These are phyloP conservation scores for Paracorniculantispora psalliotae DNA, from an alignment of 2,329 filamentous ascomycete species.

Conservation along the genomic window DNA sequence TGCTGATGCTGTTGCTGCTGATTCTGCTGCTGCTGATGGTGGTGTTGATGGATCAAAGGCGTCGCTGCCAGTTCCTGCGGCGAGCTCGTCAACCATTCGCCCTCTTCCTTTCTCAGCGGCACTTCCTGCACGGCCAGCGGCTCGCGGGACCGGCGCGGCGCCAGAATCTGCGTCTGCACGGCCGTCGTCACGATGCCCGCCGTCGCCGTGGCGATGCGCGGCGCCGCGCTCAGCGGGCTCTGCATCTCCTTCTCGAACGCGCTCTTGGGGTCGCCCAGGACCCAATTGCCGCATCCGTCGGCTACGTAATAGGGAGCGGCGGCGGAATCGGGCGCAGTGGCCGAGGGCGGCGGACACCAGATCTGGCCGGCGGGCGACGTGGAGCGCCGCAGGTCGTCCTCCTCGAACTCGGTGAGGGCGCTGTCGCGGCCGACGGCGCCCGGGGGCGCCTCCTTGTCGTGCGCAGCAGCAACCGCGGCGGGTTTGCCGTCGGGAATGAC, in stretches of 20 bases:
- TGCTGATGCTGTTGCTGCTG: not conserved
- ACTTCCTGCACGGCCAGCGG: not conserved
- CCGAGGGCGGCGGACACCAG: conserved; percentile 47
- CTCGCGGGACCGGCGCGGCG: not conserved
- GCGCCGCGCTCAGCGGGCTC: conserved; percentile 3
- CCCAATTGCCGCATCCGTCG: conserved; percentile 51
- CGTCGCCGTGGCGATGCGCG: conserved; percentile 7
- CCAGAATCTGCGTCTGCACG: conserved; percentile 2
- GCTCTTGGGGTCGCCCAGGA: conserved; percentile 37
- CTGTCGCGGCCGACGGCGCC: conserved; percentile 30
- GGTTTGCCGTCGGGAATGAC: conserved; percentile 14
- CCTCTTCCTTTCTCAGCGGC: not conserved
- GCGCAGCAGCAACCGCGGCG: conserved; percentile 1
- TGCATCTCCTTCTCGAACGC: conserved; percentile 17
- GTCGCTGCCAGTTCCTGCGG: not conserved
- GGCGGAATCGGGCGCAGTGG: conserved; percentile 29
- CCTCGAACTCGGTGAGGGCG: conserved; percentile 48
- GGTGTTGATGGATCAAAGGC: not conserved
- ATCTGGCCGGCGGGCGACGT: conserved; percentile 36
- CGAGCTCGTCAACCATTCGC: not conserved
- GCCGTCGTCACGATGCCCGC: not conserved
- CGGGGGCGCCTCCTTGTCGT: conserved; percentile 10
- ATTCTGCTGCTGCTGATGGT: conserved; percentile 3
- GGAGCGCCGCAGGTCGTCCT: conserved; percentile 37
- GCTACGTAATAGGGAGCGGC: conserved; percentile 39